Conservation (phyloP, 2,329 filamentous ascomycete species). For the Emmonsiellopsis sp. region DNA sequence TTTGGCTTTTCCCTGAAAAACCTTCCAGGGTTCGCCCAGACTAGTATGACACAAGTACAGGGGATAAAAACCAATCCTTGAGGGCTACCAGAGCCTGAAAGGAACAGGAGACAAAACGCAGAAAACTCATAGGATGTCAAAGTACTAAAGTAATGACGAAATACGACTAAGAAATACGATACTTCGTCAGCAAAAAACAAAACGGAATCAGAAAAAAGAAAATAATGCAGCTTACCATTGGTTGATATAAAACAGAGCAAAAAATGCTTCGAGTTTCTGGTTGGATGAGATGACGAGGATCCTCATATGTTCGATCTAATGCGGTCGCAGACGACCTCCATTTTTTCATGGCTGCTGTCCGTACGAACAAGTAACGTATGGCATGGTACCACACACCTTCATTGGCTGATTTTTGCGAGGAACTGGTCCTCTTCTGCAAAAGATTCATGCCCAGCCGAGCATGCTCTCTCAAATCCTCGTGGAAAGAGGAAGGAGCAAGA, state of each 20-base stretch:
- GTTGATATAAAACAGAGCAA: background rate
- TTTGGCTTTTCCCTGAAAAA: background rate
- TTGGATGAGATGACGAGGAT: background rate
- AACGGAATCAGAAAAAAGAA: background rate
- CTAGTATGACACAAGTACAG: background rate
- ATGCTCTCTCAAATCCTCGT: too few species aligned
- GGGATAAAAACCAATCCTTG: background rate
- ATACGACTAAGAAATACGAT: background rate
- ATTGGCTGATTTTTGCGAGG: too few species aligned
- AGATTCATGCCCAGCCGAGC: too few species aligned
- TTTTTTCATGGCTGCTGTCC: background rate
- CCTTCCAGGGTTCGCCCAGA: background rate
- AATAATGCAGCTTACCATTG: background rate
- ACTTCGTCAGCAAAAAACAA: background rate
- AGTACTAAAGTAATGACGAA: background rate
- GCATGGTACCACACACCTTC: too few species aligned
- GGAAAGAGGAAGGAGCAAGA: too few species aligned
- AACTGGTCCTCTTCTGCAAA: too few species aligned
- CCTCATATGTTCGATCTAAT: background rate
- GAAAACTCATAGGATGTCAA: too few species aligned
- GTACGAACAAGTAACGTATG: too few species aligned
- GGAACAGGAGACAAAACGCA: background rate
- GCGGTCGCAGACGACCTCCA: background rate
- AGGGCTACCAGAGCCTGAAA: background rate
- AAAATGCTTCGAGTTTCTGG: background rate